Evolutionary conservation across 306 rosid genomes (phyloP), one percentile per base, ranked within the genome.

Genomic region (Trifolium repens): DNA sequence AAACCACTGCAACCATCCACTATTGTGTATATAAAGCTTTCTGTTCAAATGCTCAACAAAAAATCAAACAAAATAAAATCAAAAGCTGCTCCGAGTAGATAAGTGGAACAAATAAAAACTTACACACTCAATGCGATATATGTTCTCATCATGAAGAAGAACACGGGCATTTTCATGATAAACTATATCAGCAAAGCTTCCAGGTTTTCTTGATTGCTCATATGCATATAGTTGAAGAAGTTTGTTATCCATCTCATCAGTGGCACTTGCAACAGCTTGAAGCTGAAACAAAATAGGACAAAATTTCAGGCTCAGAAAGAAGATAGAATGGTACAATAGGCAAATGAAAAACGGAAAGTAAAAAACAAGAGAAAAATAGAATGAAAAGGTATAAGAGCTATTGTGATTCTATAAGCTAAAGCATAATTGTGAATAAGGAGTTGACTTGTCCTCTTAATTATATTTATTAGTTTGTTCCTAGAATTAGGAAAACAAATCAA

Each of bases 121-220:
- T 92, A 96, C 99, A 84, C 93, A 87, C 86, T 96, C 96, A 49
- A 92, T 84, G 49, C 98, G 93, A 81, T 92, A 96, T 63, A 92
- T 82, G 82, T 90, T 96, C 83, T 96, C 99, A 37, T 96, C 98
- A 43, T 89, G 97, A 77, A 96, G 94, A 78, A 94, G 97, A 67
- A 92, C 94, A 5, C 97, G 99, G 4, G 98, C 93, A 90, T 92
- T 96, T 83, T 96, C 99, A 67, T 89, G 90, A 89, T 92, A 96
- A 80, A 92, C 98, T 71, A 83, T 67, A 77, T 96, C 99, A 4
- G 88, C 74, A 67, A 88, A 96, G 89, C 92, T 85, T 80, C 91
- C 93, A 24, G 78, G 82, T 82, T 90, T 92, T 87, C 99, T 90
- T 73, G 96, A 92, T 17, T 90, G 91, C 80, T 96, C 99, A 76